Conservation (phyloP, 768 basidiomycete species). For the Polyporus arcularius region DNA sequence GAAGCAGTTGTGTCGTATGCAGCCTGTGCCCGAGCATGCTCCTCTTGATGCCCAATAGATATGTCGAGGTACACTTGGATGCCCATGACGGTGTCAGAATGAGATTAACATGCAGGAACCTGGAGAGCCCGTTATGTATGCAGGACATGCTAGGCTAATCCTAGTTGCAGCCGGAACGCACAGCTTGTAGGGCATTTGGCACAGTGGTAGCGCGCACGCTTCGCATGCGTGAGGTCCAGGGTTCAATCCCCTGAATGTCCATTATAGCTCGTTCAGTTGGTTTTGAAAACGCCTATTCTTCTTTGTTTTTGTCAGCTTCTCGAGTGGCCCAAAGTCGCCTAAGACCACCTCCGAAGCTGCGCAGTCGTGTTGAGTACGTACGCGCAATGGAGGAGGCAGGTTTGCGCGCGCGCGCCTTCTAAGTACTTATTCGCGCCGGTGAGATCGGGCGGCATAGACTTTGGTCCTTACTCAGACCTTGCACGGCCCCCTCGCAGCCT, state of each 20-base stretch:
- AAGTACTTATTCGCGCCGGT: no score
- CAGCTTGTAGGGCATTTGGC: constrained; percentile 35
- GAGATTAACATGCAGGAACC: background rate
- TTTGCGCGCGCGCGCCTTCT: no score
- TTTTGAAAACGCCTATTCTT: no score
- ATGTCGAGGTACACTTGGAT: constrained; percentile 40
- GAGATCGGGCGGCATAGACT: no score
- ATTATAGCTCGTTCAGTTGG: constrained; percentile 5
- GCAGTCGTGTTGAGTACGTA: no score
- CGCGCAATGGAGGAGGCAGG: no score
- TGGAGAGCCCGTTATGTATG: background rate
- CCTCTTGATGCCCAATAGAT: constrained; percentile 39
- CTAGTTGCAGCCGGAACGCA: no score
- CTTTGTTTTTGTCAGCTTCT: no score
- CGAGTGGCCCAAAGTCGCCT: no score
- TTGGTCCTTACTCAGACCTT: no score
- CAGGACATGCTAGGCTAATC: background rate
- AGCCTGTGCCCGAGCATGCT: constrained; percentile 26
- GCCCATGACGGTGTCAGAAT: background rate
- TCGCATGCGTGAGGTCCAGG: constrained; percentile 37
- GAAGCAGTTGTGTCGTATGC: constrained; percentile 35
- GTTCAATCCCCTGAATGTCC: constrained; percentile 37
- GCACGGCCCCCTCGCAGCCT: no score
- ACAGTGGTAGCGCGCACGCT: constrained; percentile 40
- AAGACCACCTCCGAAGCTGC: no score